These are phyloP conservation scores for Nakazawaea sp. DNA, from an alignment of 805 yeast genomes.

Conservation along the genomic window DNA sequence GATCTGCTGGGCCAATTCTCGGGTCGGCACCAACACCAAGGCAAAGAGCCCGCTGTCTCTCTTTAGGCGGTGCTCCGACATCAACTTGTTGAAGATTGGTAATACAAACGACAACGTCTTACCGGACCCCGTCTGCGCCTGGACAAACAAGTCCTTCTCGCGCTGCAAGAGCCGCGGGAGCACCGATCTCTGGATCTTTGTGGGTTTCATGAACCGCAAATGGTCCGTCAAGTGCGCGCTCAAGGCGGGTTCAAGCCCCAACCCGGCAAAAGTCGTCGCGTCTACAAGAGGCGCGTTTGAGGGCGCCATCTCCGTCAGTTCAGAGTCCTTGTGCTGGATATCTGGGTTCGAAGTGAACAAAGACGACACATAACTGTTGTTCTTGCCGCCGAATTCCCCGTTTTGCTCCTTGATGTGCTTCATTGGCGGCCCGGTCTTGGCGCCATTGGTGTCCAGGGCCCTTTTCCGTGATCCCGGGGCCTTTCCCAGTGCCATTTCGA, in stretches of 20 bases:
- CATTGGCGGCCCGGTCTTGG: conserved; percentile 18
- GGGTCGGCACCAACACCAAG: conserved; percentile 82
- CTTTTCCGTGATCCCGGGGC: not conserved
- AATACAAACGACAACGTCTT: conserved; percentile 84
- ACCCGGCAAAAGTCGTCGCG: conserved; percentile 59
- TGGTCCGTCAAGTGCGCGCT: conserved; percentile 47
- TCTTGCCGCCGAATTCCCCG: conserved; percentile 47
- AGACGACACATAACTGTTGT: conserved; percentile 75
- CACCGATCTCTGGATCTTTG: conserved; percentile 78
- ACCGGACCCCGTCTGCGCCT: conserved; percentile 98
- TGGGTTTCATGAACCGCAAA: conserved; percentile 60
- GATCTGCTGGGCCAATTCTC: conserved; percentile 91
- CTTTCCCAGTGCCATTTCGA: conserved; percentile 3
- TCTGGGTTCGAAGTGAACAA: conserved; percentile 69
- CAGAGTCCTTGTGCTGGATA: conserved; percentile 30
- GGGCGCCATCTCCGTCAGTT: conserved; percentile 31
- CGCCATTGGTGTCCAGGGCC: conserved; percentile 4
- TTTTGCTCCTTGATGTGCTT: conserved; percentile 38
- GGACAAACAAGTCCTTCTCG: conserved; percentile 70
- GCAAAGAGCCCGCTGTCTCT: conserved; percentile 86
- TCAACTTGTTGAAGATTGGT: conserved; percentile 72
- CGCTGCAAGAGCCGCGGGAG: conserved; percentile 52
- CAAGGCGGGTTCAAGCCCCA: conserved; percentile 58
- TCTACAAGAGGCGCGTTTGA: conserved; percentile 86
- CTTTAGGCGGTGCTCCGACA: conserved; percentile 42